Evolutionary conservation across 805 yeast genomes (phyloP), one percentile per base, ranked within the genome.

Genomic region (Lipomyces yamadae): DNA sequence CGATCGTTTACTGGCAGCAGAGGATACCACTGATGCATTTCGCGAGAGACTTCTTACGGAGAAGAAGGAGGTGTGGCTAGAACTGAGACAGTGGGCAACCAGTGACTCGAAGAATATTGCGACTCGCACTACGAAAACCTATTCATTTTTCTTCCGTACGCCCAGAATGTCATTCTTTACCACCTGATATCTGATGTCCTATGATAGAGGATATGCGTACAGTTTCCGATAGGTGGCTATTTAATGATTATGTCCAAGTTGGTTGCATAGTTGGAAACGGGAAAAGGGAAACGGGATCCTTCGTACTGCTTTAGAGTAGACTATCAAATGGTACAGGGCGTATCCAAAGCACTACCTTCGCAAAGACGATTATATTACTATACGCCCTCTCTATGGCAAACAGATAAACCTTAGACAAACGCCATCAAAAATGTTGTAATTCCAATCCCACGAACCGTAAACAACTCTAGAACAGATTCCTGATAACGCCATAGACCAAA

Each of bases 71-170:
- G 11, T 42, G n/a, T 42, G 48, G 48, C 48, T 24, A 4, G 48
- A 42, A 24, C 6, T 42, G 10, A 42, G 48, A n/a, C 48, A 42
- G 29, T 42, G 48, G 48, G 48, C 48, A 3, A 5, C 48, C 48
- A 42, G 18, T n/a, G 48, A 42, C 48, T 42, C 48, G 24, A 42
- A 42, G 48, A 42, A 42, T 42, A 42, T 42, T n/a, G 48, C 48
- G 8, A 42, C 48, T 3, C 48, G 48, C 18, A 42, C 48, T 1
- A 24, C 48, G 3, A 42, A 42, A 24, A n/a, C 24, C 4, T 42
- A 42, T 15, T 42, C 48, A 11, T 42, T 15, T 42, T 42, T 42
- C 48, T 42, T 42, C 48, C 48, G 48, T 15, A 42, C 48, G n/a
- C 48, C 48, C 29, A 18, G 48, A 24, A 24, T 42, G 48, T 15